Evolutionary conservation across 441 rosid species (phyloP).

Genomic region (Euphorbia schlechtendalii): DNA sequence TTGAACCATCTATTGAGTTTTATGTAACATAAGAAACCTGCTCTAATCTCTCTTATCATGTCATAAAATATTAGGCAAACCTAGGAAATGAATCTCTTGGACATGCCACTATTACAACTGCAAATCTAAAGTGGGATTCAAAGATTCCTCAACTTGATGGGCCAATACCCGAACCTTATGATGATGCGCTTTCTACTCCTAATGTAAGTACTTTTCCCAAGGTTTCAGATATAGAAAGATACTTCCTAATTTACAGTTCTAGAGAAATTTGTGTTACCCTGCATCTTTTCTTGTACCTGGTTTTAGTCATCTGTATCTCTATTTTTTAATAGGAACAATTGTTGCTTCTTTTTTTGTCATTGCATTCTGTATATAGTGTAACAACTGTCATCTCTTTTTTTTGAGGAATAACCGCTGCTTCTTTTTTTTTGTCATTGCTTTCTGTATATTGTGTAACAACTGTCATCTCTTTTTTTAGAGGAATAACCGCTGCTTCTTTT

Average conservation of each 20-base stretch:
- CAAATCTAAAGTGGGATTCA: conserved; percentile 29
- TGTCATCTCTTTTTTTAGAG: no score
- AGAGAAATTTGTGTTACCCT: no score
- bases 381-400: no score
- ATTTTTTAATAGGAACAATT: background rate
- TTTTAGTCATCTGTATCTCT: background rate
- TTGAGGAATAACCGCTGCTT: no score
- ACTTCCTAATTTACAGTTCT: background rate
- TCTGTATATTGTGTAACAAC: no score
- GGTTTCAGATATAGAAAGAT: background rate
- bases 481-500: no score
- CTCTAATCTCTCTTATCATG: conserved; percentile 8
- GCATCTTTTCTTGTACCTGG: conserved; percentile 5
- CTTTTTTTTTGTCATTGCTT: no score
- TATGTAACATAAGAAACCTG: conserved; percentile 7
- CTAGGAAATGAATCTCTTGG: conserved; percentile 23
- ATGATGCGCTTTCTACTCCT: conserved; percentile 86
- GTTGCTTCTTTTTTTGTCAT: no score
- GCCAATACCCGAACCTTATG: conserved; percentile 89
- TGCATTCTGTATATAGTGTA: no score
- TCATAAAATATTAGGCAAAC: conserved; percentile 36
- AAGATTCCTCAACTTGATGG: conserved; percentile 93
- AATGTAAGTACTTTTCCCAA: conserved; percentile 45
- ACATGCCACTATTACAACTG: conserved; percentile 16
- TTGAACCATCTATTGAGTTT: background rate